Evolutionary conservation across 2,329 filamentous ascomycete genomes (phyloP).

Genomic region (Neonectria hederae): DNA sequence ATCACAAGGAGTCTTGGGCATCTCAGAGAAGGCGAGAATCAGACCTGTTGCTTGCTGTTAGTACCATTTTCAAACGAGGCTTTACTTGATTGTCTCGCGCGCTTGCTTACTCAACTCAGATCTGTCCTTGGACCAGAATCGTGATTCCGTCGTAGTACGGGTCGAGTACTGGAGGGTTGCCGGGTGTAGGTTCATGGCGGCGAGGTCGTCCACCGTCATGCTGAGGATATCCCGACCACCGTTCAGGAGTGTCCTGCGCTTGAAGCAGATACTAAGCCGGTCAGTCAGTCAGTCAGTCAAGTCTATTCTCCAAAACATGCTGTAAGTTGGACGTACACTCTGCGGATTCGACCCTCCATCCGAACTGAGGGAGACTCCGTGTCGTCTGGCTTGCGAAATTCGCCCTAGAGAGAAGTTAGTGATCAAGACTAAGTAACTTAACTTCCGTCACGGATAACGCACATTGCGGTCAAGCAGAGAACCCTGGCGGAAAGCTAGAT

Average conservation of each 20-base stretch:
- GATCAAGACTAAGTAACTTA: not conserved
- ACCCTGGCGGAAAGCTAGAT: conserved; percentile 46
- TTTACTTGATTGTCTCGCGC: not conserved
- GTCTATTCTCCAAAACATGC: not conserved
- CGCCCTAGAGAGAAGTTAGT: conserved; percentile 31
- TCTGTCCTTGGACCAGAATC: conserved; percentile 52
- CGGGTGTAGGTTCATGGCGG: conserved; percentile 50
- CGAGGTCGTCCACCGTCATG: conserved; percentile 48
- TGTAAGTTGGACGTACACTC: conserved; percentile 44
- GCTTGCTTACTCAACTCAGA: conserved; percentile 46
- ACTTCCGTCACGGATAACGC: not conserved
- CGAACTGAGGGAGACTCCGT: conserved; percentile 34
- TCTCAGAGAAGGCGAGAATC: conserved; percentile 56
- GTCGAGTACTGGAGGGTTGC: conserved; percentile 52
- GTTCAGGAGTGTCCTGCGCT: conserved; percentile 45
- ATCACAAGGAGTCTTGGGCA: conserved; percentile 56
- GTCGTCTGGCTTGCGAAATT: conserved; percentile 36
- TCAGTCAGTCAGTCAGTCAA: conserved; percentile 26
- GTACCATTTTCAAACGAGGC: not conserved
- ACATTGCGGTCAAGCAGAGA: conserved; percentile 45
- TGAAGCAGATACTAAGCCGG: conserved; percentile 47
- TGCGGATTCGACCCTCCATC: conserved; percentile 49
- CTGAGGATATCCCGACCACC: conserved; percentile 49
- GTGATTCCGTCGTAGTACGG: conserved; percentile 51
- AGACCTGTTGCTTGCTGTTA: conserved; percentile 43